Evolutionary conservation across 176 grass and related monocot species (phyloP), one percentile per base, ranked within the genome.

Genomic region (Rhynchospora tenuis): DNA sequence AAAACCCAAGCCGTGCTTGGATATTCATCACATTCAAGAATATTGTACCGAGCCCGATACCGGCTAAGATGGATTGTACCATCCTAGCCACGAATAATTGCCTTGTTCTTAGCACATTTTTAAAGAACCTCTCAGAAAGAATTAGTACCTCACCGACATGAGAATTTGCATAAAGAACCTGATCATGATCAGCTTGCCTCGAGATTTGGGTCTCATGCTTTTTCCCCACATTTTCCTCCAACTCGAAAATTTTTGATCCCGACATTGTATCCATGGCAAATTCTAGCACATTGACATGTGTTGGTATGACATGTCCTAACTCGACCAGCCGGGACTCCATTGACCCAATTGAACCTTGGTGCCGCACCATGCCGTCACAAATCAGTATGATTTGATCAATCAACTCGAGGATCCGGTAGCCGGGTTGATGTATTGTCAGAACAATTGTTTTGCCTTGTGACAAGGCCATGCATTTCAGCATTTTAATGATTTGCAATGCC

Each of bases 211-310:
- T 60, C 7, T 67, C 45, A 0, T 62, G 20, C 24, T 13, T 82
- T 51, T 81, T 82, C 16, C 38, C 83, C 43, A 50, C 28, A 48
- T 23, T 59, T 27, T 55, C 83, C 44, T 77, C 72, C 44, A 73
- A 61, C 31, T 75, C 70, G 12, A 77, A 5, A 27, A 77, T 72
- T 74, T 78, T 78, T 1, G 83, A 26, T 45, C 67, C 60, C 9
- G 42, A 44, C 89, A 94, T 90, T 75, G 86, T 10, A 65, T 98
- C 92, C 91, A 98, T 90, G 82, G 95, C 95, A 72, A 87, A 98
- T 87, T 98, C 92, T 20, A 98, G 91, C 67, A 91, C 89, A 75
- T 98, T 95, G 87, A 98, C 89, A 81, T 95, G 95, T 55, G 89
- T 64, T 0, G 95, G 92, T 64, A 93, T 91, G 84, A n/a, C 60